These are phyloP conservation scores for Penicillium sp. DNA, from an alignment of 2,329 filamentous ascomycete genomes.

Conservation along the genomic window DNA sequence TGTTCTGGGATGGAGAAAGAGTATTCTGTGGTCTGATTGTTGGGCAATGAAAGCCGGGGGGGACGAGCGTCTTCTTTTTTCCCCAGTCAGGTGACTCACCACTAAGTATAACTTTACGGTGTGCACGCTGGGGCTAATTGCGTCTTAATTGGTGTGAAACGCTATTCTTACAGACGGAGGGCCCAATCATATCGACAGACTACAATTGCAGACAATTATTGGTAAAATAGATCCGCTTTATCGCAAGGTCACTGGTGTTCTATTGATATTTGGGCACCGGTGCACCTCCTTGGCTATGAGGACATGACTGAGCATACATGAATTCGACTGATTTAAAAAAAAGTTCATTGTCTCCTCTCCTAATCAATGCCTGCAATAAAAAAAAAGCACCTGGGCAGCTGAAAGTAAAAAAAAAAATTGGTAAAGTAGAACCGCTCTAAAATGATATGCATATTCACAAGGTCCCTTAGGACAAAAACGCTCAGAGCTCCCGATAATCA, in stretches of 20 bases:
- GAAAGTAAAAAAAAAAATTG: neutral
- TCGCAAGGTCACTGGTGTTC: neutral
- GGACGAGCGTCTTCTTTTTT: conserved; percentile 4
- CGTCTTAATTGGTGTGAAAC: neutral
- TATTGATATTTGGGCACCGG: neutral
- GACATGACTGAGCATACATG: no score
- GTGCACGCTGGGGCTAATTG: neutral
- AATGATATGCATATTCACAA: conserved; percentile 11
- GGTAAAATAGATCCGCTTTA: neutral
- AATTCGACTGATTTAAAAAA: no score
- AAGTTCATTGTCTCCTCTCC: no score
- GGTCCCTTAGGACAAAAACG: neutral
- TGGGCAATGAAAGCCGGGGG: conserved; percentile 3
- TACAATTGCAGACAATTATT: neutral
- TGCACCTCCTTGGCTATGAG: neutral
- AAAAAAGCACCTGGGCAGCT: neutral
- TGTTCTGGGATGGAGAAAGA: neutral
- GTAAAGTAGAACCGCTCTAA: conserved; percentile 1
- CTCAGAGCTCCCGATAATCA: conserved; percentile 81
- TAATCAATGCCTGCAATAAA: neutral
- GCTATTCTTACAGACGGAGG: neutral
- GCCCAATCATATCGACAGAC: neutral
- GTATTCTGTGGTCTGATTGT: neutral
- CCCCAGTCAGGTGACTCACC: conserved; percentile 14
- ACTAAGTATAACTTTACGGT: neutral